Evolutionary conservation across 345 rosid genomes (phyloP).

Genomic region (Lepidium africanum): DNA sequence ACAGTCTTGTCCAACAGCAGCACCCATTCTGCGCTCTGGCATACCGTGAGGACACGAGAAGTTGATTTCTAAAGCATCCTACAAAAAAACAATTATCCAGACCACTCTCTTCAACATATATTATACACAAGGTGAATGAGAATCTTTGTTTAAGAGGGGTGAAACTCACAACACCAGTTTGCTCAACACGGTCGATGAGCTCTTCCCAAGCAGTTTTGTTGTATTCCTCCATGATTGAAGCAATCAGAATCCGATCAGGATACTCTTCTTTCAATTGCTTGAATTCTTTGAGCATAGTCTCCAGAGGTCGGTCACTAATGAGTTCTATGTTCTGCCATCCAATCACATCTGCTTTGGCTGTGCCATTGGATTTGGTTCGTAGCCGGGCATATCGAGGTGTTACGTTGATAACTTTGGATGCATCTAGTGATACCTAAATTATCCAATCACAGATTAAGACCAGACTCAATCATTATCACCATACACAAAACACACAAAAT

Average conservation of each 20-base stretch:
- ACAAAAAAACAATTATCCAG: not conserved
- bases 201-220: conserved; percentile 90
- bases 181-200: conserved; percentile 90
- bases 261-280: conserved; percentile 71
- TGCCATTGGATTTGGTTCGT: conserved; percentile 61
- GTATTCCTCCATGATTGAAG: conserved; percentile 98
- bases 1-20: conserved; percentile 97
- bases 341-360: conserved; percentile 74
- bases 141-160: not conserved
- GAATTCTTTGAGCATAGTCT: conserved; percentile 89
- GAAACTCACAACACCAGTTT: conserved; percentile 81
- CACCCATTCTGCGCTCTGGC: conserved; percentile 99
- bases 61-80: conserved; percentile 96
- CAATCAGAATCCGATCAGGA: conserved; percentile 89
- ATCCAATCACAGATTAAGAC: conserved; percentile 16
- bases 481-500: not conserved
- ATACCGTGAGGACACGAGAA: conserved; percentile 99
- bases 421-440: conserved; percentile 82
- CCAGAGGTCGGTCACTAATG: conserved; percentile 91
- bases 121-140: not conserved
- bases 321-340: conserved; percentile 99
- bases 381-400: conserved; percentile 89
- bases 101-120: not conserved
- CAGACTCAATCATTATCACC: not conserved
- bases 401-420: conserved; percentile 83